Conservation (phyloP, 345 rosid species). For the Psidium guajava region DNA sequence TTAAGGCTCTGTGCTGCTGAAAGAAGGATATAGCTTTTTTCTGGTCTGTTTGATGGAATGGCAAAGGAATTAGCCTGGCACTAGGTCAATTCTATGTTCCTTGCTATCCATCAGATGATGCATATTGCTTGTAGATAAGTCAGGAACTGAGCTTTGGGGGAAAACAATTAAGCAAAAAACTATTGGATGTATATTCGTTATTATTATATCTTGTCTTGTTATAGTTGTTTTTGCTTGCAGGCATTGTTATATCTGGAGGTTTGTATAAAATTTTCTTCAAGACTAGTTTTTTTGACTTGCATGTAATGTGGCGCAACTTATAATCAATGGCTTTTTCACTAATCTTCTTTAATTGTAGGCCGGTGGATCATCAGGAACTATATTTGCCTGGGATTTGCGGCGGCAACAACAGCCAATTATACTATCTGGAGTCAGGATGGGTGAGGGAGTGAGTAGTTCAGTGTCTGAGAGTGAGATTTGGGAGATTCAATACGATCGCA, state of each 20-base stretch:
- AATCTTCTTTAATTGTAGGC: conserved; percentile 29
- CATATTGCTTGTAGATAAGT: background rate
- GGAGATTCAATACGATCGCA: conserved; percentile 71
- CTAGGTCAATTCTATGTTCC: background rate
- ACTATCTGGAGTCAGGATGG: conserved; percentile 49
- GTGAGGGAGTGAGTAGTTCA: conserved; percentile 17
- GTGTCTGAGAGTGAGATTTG: conserved; percentile 85
- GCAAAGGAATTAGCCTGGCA: background rate
- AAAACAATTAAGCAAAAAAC: background rate
- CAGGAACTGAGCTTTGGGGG: background rate
- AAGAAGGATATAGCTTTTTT: background rate
- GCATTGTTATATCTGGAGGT: background rate
- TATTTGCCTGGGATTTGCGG: conserved; percentile 89
- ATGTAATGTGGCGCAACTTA: background rate
- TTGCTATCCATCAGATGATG: background rate
- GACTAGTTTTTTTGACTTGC: background rate
- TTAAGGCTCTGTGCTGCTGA: background rate
- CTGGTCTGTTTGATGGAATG: background rate
- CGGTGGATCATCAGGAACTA: conserved; percentile 77
- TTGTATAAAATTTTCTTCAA: background rate
- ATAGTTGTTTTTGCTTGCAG: background rate
- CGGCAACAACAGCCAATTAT: conserved; percentile 53
- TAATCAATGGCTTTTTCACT: background rate
- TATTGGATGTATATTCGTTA: background rate
- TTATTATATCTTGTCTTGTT: background rate